phyloP scores from a whole-genome alignment of 179 eudicot species.

The Drosera spatulata region DNA sequence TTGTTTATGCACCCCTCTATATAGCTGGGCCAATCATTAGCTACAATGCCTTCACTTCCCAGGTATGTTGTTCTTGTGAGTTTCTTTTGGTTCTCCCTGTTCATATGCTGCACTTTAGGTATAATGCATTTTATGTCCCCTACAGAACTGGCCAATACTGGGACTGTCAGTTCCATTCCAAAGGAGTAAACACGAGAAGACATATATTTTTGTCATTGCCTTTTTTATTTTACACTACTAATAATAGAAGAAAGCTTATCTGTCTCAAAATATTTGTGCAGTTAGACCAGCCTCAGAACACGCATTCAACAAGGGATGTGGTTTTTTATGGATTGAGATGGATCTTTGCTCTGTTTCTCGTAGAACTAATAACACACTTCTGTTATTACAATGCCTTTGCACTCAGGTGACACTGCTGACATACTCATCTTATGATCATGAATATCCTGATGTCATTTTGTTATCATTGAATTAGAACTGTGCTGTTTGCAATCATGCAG shows the following conservation, averaged over 20 bases:
- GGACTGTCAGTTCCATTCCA: no score
- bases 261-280: conserved; percentile 24
- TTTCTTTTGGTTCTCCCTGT: no score
- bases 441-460: neutral
- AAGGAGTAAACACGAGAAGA: no score
- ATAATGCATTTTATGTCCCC: no score
- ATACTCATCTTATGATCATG: neutral
- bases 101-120: no score
- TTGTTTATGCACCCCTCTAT: conserved; percentile 88
- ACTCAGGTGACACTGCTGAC: conserved; percentile 41
- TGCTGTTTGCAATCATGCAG: conserved; percentile 21
- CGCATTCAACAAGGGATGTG: conserved; percentile 45
- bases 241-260: neutral
- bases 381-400: conserved; percentile 91
- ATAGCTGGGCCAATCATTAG: conserved; percentile 92
- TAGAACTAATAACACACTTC: conserved; percentile 84
- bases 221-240: no score
- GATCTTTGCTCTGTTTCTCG: conserved; percentile 48
- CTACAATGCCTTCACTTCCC: conserved; percentile 93
- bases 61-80: conserved; percentile 32
- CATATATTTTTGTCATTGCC: no score
- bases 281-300: conserved; percentile 73
- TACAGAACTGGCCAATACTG: no score
- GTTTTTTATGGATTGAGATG: conserved; percentile 89
- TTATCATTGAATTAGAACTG: conserved; percentile 1